Evolutionary conservation across 352 stramenopile species (phyloP), one percentile per base, ranked within the genome.

Genomic region (Globisporangium yorkense): DNA sequence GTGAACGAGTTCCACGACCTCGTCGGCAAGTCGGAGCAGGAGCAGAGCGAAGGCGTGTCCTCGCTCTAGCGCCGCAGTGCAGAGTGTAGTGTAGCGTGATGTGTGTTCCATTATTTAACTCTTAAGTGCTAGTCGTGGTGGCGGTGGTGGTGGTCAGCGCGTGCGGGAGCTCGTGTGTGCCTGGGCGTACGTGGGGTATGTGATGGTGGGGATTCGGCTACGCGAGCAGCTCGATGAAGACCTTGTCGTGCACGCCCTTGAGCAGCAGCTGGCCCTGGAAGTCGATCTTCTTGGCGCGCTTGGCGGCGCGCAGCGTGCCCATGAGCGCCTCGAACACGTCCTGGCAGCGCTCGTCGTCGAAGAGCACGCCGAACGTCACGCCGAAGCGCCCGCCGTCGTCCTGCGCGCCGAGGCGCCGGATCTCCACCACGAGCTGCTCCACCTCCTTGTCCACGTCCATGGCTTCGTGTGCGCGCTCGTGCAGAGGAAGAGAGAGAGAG

Each of bases 261-360:
- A 95, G 70, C 51, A 95, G 69, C 46, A 95, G 62, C 61, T 93
- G 83, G 21, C 85, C 85, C 44, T 85, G 57, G 71, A 87, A 95
- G 47, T 85, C 71, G 61, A 95, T 89, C 51, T 90, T 73, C 62
- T 84, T 84, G 53, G 75, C 61, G 37, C 77, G 79, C 62, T 90
- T 89, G 51, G 85, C 85, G 41, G 79, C 77, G 56, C 84, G 85
- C 24, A 95, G 74, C 58, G 85, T 95, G 58, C 85, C 85, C 63
- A 95, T 87, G 50, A 95, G 68, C 21, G 85, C 84, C 61, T 94
- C 78, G 24, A 87, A 89, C 27, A 88, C 65, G 49, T 95, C 74
- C 53, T 88, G 75, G 45, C 86, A 87, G 51, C 82, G 70, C 61
- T 92, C 80, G 65, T 95, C 85, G 59, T 90, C 80, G 63, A 95